Conservation (phyloP, 2,329 filamentous ascomycete species). For the Xylaria sp. region DNA sequence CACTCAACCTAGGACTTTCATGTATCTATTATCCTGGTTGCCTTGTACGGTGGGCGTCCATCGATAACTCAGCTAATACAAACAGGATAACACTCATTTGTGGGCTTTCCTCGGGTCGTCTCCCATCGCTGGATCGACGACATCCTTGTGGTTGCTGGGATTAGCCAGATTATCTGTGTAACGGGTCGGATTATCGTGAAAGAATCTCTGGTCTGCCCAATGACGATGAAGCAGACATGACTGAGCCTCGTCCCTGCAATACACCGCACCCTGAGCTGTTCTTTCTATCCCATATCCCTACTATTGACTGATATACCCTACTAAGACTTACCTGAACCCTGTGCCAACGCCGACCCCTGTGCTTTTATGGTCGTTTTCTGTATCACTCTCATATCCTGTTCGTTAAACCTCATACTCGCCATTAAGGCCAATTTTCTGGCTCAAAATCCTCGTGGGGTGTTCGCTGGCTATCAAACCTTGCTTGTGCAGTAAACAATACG, state of each 20-base stretch:
- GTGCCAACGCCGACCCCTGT: not conserved
- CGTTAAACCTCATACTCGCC: not conserved
- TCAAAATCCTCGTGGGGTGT: not conserved
- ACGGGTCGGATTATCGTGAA: slow-evolving; percentile 18
- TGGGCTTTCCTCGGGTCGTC: not conserved
- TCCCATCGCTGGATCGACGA: not conserved
- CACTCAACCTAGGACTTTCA: not conserved
- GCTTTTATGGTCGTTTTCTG: not conserved
- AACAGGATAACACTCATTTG: slow-evolving; percentile 11
- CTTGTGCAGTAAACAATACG: slow-evolving; percentile 24
- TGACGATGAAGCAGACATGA: slow-evolving; percentile 1
- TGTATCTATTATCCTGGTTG: not conserved
- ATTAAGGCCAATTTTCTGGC: not conserved
- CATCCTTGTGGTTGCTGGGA: slow-evolving; percentile 23
- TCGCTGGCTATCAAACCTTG: slow-evolving; percentile 17
- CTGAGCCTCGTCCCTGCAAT: not conserved
- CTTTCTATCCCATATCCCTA: slow-evolving; percentile 10
- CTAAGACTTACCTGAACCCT: not conserved
- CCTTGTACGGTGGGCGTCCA: slow-evolving; percentile 7
- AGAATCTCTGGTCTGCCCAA: slow-evolving; percentile 1
- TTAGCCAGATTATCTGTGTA: slow-evolving; percentile 16
- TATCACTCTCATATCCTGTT: slow-evolving; percentile 6
- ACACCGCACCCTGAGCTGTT: not conserved
- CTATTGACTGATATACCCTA: not conserved
- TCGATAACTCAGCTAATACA: slow-evolving; percentile 12